Evolutionary conservation across 2,329 filamentous ascomycete species (phyloP), one percentile per base, ranked within the genome.

Genomic region (Scedosporium apiospermum): DNA sequence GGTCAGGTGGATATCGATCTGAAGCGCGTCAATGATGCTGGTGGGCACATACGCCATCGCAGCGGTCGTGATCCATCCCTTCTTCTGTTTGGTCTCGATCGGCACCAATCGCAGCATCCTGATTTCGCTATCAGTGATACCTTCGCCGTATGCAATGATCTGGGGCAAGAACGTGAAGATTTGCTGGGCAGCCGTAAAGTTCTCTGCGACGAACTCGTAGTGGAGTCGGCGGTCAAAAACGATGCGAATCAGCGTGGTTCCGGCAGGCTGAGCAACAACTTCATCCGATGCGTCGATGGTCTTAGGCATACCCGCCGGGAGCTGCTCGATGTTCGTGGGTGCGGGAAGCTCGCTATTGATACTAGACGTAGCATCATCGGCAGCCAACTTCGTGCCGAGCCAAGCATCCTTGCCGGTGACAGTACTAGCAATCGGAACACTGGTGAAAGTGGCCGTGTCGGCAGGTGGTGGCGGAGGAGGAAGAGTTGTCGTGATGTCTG

Each of bases 191-290:
- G 92, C 89, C 66, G 88, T 81, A 14, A 85, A 80, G 65, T 88
- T 86, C 23, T 78, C 79, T 10, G 88, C 87, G 30, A 98, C 89
- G 71, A 96, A 96, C 7, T 83, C 77, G 74, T 95, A 99, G 77
- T 96, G 93, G 68, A 96, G 82, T 1, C 84, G 83, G 70, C 86
- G 88, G 61, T 85, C 78, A 81, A 98, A 97, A 41, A 90, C 95
- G 65, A 98, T 82, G 72, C 96, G 91, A 67, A 96, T 88, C 68
- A 90, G 75, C 3, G 84, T 86, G 0, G 84, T 86, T 67, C 90
- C 89, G 3, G 80, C 75, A 0, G 90, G 89, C 18, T 80, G 73
- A 4, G 76, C 64, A 9, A 72, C 67, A 21, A 80, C 78, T 58
- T 82, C 80, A 63, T 82, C 80, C 49, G 85, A 83, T 7, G 91